These are phyloP conservation scores for Mycena belliarum DNA, from an alignment of 768 basidiomycete genomes.

Conservation along the genomic window DNA sequence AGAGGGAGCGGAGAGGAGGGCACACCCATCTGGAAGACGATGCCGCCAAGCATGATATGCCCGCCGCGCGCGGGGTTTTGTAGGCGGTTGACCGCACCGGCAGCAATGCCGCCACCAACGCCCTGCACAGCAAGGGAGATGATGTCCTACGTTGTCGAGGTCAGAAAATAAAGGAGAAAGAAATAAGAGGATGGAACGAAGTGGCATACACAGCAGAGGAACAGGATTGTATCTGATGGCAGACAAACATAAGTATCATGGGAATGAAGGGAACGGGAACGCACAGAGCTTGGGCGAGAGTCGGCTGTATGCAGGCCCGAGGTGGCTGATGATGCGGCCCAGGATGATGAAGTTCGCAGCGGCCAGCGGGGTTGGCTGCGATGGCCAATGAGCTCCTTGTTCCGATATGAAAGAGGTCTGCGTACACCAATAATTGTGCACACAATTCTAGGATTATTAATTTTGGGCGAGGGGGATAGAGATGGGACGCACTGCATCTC, in stretches of 20 bases:
- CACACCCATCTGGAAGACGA: conserved; percentile 21
- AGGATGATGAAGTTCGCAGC: conserved; percentile 52
- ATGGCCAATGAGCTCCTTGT: neutral
- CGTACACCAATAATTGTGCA: conserved; percentile 19
- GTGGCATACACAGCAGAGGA: conserved; percentile 36
- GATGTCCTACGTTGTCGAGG: conserved; percentile 42
- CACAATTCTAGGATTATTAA: conserved; percentile 6
- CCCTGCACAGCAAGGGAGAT: conserved; percentile 66
- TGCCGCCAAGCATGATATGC: conserved; percentile 20
- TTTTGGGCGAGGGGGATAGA: neutral
- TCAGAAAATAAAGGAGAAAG: neutral
- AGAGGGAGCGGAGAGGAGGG: too few species aligned
- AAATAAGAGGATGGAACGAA: neutral
- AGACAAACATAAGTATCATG: conserved; percentile 23
- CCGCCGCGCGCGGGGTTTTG: conserved; percentile 8
- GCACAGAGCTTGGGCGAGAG: conserved; percentile 43
- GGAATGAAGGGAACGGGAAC: conserved; percentile 8
- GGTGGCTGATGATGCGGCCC: conserved; percentile 41
- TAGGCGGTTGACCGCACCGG: conserved; percentile 30
- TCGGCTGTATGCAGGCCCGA: conserved; percentile 54
- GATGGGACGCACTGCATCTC: conserved; percentile 42
- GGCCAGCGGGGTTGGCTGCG: conserved; percentile 15
- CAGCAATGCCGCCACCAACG: conserved; percentile 59
- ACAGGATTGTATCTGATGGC: conserved; percentile 38
- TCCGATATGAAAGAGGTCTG: neutral